phyloP scores from a whole-genome alignment of 2,329 filamentous ascomycete genomes.

The Fonsecaea erecta region DNA sequence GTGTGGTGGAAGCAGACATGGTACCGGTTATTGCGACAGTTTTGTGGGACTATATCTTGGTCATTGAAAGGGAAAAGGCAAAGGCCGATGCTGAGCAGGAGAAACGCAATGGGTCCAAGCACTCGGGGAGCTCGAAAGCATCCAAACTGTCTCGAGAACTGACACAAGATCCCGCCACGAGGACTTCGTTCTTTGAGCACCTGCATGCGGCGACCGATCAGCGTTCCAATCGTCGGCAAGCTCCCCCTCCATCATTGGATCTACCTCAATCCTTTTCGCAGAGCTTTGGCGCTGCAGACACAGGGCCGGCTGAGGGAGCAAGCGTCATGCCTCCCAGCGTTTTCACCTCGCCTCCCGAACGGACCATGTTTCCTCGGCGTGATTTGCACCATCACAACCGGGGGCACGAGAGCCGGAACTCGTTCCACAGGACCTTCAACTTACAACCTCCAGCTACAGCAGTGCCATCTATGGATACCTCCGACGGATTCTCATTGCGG shows the following conservation, averaged over 20 bases:
- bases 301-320: slow-evolving; percentile 59
- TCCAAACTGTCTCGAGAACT: slow-evolving; percentile 39
- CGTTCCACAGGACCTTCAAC: slow-evolving; percentile 58
- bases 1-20: slow-evolving; percentile 98
- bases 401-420: slow-evolving; percentile 47
- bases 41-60: slow-evolving; percentile 96
- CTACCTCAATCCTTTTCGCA: slow-evolving; percentile 66
- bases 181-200: slow-evolving; percentile 51
- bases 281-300: slow-evolving; percentile 47
- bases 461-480: slow-evolving; percentile 68
- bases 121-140: slow-evolving; percentile 41
- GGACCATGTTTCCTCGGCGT: slow-evolving; percentile 66
- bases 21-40: slow-evolving; percentile 98
- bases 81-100: slow-evolving; percentile 78
- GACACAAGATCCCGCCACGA: slow-evolving; percentile 40
- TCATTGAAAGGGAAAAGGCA: slow-evolving; percentile 88
- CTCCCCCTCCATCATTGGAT: slow-evolving; percentile 82
- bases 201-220: slow-evolving; percentile 61
- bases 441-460: slow-evolving; percentile 71
- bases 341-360: slow-evolving; percentile 72
- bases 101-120: slow-evolving; percentile 43
- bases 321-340: slow-evolving; percentile 67
- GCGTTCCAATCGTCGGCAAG: slow-evolving; percentile 72
- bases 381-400: slow-evolving; percentile 53
- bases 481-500: slow-evolving; percentile 73